Evolutionary conservation across 129 eudicot genomes (phyloP).

Genomic region (Heracleum sosnowskyi): DNA sequence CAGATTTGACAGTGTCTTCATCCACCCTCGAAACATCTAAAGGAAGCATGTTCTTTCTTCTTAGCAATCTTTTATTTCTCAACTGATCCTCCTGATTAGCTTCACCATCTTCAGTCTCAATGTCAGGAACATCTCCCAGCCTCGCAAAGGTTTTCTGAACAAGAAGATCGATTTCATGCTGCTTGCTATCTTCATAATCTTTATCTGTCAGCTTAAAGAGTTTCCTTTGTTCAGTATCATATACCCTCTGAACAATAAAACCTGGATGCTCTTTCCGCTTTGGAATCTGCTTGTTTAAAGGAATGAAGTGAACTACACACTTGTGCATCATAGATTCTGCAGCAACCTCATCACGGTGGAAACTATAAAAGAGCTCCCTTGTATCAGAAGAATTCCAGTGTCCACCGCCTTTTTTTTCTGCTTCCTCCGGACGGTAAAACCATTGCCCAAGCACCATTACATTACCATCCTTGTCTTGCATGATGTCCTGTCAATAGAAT

Average conservation of each 20-base stretch:
- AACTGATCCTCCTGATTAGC: conserved; percentile 41
- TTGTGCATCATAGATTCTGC: conserved; percentile 99
- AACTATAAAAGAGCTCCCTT: conserved; percentile 87
- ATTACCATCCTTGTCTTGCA: conserved; percentile 45
- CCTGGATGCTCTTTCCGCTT: conserved; percentile 80
- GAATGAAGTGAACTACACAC: conserved; percentile 92
- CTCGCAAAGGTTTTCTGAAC: conserved; percentile 67
- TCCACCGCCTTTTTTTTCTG: conserved; percentile 82
- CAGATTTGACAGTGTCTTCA: conserved; percentile 23
- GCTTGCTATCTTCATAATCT: conserved; percentile 58
- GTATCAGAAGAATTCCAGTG: conserved; percentile 81
- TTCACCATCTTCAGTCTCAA: conserved; percentile 45
- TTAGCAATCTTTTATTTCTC: conserved; percentile 51
- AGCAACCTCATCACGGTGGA: conserved; percentile 91
- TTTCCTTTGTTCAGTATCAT: conserved; percentile 56
- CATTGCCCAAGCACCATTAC: conserved; percentile 88
- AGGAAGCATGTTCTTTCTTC: conserved; percentile 57
- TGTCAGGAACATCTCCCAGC: conserved; percentile 64
- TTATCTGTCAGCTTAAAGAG: conserved; percentile 58
- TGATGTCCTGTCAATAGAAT: conserved; percentile 47
- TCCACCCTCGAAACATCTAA: conserved; percentile 79
- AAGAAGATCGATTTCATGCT: conserved; percentile 60
- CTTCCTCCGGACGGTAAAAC: conserved; percentile 98
- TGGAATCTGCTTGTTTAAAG: conserved; percentile 85
- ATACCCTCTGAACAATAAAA: conserved; percentile 78